Conservation (phyloP, 768 basidiomycete species). For the Auriscalpium vulgare region DNA sequence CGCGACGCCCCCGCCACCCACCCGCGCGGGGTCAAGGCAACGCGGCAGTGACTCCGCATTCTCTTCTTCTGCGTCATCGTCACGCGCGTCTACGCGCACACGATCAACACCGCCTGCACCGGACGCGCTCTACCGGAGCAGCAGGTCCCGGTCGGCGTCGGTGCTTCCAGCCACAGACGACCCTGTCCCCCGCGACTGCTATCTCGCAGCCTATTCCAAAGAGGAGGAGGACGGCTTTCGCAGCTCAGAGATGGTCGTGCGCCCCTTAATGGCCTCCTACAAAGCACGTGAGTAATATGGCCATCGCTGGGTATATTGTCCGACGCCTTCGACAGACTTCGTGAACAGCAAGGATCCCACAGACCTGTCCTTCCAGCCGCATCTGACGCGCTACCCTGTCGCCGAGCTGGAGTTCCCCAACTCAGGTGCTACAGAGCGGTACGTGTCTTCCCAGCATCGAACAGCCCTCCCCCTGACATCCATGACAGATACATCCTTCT, state of each 20-base stretch:
- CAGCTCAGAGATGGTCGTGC: constrained; percentile 61
- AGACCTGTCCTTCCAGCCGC: constrained; percentile 57
- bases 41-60: constrained; percentile 8
- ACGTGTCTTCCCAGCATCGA: constrained; percentile 4
- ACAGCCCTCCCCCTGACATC: not conserved
- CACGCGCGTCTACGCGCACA: constrained; percentile 17
- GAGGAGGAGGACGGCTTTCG: constrained; percentile 40
- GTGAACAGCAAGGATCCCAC: constrained; percentile 53
- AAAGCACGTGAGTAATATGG: constrained; percentile 48
- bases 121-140: constrained; percentile 16
- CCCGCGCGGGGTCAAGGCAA: constrained; percentile 3
- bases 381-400: constrained; percentile 50
- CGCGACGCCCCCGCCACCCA: constrained; percentile 12
- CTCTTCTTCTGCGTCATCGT: constrained; percentile 14
- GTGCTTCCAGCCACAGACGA: constrained; percentile 32
- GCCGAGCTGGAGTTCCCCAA: constrained; percentile 78
- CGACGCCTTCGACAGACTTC: constrained; percentile 43
- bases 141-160: constrained; percentile 65
- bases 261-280: constrained; percentile 55
- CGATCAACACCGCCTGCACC: constrained; percentile 18
- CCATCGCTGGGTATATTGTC: not conserved
- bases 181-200: constrained; percentile 36
- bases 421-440: constrained; percentile 61
- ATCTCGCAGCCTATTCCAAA: constrained; percentile 46
- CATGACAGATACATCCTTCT: constrained; percentile 61